Base-by-base conservation (phyloP, 768 basidiomycete species). In the Suillus ampliporus region DNA sequence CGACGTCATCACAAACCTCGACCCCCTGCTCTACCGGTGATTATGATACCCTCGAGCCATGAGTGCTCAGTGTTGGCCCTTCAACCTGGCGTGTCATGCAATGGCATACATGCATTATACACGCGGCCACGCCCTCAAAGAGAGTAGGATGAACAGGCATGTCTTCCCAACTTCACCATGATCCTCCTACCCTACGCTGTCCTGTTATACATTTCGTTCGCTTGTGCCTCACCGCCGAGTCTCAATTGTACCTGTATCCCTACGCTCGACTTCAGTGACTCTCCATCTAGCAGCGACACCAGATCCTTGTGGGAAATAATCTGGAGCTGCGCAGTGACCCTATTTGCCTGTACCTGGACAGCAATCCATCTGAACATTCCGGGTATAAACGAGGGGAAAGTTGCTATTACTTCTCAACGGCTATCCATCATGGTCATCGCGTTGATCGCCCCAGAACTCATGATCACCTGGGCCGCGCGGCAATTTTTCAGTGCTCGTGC, bases 291-390 rank as follows among this genome's bases (percentile, higher is more conserved):
- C 37, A 2, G 53, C 57, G 21, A 66, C 44, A 19, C 65, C 58
- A 48, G 65, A 60, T 64, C 57, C 7, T 23, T 62, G 3, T 65
- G 65, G 60, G 46, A 64, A 9, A 74, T 75, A 2, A 34, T 72
- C 19, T 65, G 64, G 66, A 69, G 73, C 53, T 75, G 73, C 54
- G 38, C 74, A n/a, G 59, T 64, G 17, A 73, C 75, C 2, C 64
- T 76, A 3, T 71, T 77, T 26, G 60, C 66, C 0, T 77, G 76
- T 61, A 70, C 68, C 26, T 77, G 75, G 76, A 67, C 67, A 19
- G 62, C 72, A 5, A 43, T 75, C 9, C 76, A 76, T 40, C 70
- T 68, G 13, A 72, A 77, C 61, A 67, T 77, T 21, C 71, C 76
- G 9, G 40, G 21, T 31, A 58, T 61, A 3, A 46, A 68, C 9